Percentiles rank a stretch among this genome's conserved stretches.
Evolutionary conservation across 192 early-diverging fungal genomes (phyloP).

Genomic region (Backusella sp.): DNA sequence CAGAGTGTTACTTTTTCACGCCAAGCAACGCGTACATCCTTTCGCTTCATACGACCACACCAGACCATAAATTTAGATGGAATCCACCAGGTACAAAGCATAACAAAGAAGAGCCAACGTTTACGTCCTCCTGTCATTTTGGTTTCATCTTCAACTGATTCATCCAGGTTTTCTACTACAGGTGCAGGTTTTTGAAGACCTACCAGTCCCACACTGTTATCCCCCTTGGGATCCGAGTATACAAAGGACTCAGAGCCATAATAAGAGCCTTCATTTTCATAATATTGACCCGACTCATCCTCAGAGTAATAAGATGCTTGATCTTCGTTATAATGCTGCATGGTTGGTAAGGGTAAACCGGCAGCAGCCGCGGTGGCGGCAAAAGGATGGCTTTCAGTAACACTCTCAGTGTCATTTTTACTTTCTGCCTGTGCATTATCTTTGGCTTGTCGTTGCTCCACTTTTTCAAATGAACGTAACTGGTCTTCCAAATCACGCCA

Average conservation of each 20-base stretch:
- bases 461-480: slow-evolving; percentile 58
- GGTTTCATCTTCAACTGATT: slow-evolving; percentile 45
- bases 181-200: slow-evolving; percentile 18
- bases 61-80: slow-evolving; percentile 54
- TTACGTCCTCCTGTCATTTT: slow-evolving; percentile 50
- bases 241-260: slow-evolving; percentile 18
- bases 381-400: neutral
- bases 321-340: slow-evolving; percentile 19
- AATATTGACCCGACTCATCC: slow-evolving; percentile 24
- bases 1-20: slow-evolving; percentile 90
- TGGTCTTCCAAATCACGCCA: slow-evolving; percentile 67
- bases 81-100: slow-evolving; percentile 87
- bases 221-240: slow-evolving; percentile 11
- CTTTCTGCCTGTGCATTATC: neutral
- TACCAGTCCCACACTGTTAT: slow-evolving; percentile 6
- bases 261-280: slow-evolving; percentile 7
- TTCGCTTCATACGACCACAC: slow-evolving; percentile 82
- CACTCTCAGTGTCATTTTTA: neutral
- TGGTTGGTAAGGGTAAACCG: slow-evolving; percentile 17
- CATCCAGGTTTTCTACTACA: slow-evolving; percentile 45
- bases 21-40: slow-evolving; percentile 95
- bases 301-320: slow-evolving; percentile 37
- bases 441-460: slow-evolving; percentile 47
- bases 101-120: slow-evolving; percentile 76
- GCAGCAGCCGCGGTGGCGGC: slow-evolving; percentile 20